Conservation (phyloP, 805 yeast species). For the Phaffomyces thermotolerans region DNA sequence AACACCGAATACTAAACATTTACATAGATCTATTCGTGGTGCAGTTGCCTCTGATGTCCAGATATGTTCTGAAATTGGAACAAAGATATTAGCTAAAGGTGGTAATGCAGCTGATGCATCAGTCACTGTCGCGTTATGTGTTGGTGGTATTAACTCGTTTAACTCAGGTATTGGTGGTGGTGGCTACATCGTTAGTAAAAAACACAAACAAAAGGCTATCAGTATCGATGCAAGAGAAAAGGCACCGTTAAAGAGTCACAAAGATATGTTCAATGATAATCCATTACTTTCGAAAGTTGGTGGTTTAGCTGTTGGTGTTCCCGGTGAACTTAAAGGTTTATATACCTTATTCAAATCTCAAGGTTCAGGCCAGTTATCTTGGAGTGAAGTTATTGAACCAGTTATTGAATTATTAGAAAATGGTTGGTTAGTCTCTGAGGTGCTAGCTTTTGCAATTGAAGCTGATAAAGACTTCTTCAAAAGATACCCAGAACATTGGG, state of each 20-base stretch:
- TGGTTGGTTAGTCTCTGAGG: conserved; percentile 55
- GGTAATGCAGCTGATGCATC: conserved; percentile 95
- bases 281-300: conserved; percentile 57
- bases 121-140: conserved; percentile 79
- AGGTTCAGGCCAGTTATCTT: conserved; percentile 63
- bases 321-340: conserved; percentile 89
- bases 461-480: conserved; percentile 28
- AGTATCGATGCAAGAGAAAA: conserved; percentile 83
- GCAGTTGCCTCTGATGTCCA: conserved; percentile 26
- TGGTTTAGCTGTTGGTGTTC: conserved; percentile 83
- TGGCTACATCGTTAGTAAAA: conserved; percentile 52
- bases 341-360: conserved; percentile 50
- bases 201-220: conserved; percentile 39
- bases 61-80: conserved; percentile 31
- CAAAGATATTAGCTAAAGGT: conserved; percentile 23
- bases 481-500: conserved; percentile 42
- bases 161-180: conserved; percentile 95
- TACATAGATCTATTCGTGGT: conserved; percentile 17
- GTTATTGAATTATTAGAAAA: conserved; percentile 55
- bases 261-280: conserved; percentile 53
- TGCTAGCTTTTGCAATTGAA: conserved; percentile 37
- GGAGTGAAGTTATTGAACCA: conserved; percentile 72
- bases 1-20: conserved; percentile 25
- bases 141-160: conserved; percentile 77
- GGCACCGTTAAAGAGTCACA: conserved; percentile 62